Base-by-base conservation (phyloP, 108 stramenopile genomes). In the Fragilariopsis cylindrus region DNA sequence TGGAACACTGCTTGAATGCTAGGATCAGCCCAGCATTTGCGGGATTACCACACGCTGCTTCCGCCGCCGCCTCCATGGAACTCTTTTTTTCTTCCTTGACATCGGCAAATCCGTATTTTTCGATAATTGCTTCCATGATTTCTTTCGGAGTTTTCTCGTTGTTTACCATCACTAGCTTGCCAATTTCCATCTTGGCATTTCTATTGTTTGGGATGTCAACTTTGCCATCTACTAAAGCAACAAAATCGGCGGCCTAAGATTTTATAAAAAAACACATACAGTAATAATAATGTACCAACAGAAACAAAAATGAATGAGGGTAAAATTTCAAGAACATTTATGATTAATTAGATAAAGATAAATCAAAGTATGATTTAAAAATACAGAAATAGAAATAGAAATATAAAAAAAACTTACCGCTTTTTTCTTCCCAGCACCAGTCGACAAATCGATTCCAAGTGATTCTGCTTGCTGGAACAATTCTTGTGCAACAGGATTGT, bases 51-150 rank as follows among this genome's bases (percentile, higher is more conserved):
- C 89, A 90, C 7, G 71, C 47, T 4, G 63, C 44, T 44, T 65
- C 77, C 9, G 81, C 52, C 16, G 87, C 86, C 44, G 78, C 79
- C 48, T 83, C 72, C 66, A 78, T 83, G 15, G 74, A 70, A 30
- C 66, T 75, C 12, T 72, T 66, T 42, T 82, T 81, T 40, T 65
- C 84, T 19, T 68, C 78, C 49, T 92, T 90, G 12, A 8, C 60
- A 18, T 75, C 71, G n/a, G 66, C 74, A 47, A 90, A 81, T 9
- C 93, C 93, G 80, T 74, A 92, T 62, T 90, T 86, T 57, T 88
- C 77, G 21, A 87, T 52, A 8, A 90, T 67, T 11, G 71, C 48
- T 63, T 83, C 21, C 56, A 90, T 57, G 16, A 92, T 70, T 16
- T 90, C 88, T 41, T 72, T 65, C 1, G 82, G 68, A 50, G 76